Conservation (phyloP, 495 filamentous ascomycete species). For the Aspergillus heteromorphus region DNA sequence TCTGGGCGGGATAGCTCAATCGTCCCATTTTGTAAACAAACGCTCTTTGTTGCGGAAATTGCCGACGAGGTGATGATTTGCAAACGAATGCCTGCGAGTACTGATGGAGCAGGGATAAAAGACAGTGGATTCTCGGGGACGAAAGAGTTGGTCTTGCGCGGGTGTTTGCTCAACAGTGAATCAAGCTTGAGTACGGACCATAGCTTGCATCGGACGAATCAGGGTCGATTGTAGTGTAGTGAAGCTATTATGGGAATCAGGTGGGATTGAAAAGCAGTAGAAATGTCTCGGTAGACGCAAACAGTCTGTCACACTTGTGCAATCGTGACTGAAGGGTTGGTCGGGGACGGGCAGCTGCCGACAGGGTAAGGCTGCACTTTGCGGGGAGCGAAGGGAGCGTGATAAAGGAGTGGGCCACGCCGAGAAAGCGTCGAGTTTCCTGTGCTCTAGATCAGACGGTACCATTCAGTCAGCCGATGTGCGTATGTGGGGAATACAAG, state of each 20-base stretch:
- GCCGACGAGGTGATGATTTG: not conserved
- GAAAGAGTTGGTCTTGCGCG: not conserved
- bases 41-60: not conserved
- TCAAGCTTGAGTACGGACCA: not conserved
- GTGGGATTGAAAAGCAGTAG: not conserved
- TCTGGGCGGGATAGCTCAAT: constrained; percentile 19
- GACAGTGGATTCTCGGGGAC: not conserved
- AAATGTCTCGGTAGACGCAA: not conserved
- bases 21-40: constrained; percentile 20
- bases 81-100: not conserved
- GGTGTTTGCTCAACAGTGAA: not conserved
- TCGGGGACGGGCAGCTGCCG: not conserved
- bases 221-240: not conserved
- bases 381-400: not conserved
- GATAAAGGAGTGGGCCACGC: not conserved
- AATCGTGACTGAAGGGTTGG: not conserved
- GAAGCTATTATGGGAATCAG: not conserved
- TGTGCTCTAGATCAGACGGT: not conserved
- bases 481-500: not conserved
- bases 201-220: not conserved
- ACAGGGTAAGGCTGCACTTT: not conserved
- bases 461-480: not conserved
- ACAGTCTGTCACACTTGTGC: not conserved
- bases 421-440: not conserved
- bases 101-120: not conserved